Percentiles rank a stretch among this genome's conserved stretches.
phyloP scores from a whole-genome alignment of 192 early-diverging fungal species.

The Thamnidium elegans region DNA sequence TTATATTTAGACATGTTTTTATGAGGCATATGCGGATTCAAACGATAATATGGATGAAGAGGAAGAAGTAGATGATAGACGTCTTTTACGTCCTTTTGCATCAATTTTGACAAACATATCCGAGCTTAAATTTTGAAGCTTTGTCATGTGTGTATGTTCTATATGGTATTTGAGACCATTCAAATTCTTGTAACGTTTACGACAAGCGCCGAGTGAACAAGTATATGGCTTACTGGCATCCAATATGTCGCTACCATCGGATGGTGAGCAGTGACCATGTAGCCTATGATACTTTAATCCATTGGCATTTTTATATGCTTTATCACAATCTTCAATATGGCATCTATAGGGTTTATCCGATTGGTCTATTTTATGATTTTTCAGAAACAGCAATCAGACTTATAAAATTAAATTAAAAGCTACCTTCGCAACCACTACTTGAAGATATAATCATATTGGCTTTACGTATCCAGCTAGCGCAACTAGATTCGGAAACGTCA shows the following conservation, averaged over 20 bases:
- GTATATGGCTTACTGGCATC: slow-evolving; percentile 56
- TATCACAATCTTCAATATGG: slow-evolving; percentile 70
- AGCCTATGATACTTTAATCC: slow-evolving; percentile 96
- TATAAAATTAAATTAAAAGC: too few relatives aligned
- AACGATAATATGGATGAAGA: too few relatives aligned
- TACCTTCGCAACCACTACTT: too few relatives aligned
- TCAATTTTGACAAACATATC: too few relatives aligned
- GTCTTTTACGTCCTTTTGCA: too few relatives aligned
- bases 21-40: too few relatives aligned
- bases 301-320: slow-evolving; percentile 97
- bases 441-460: too few relatives aligned
- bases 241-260: slow-evolving; percentile 49
- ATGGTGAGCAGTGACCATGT: slow-evolving; percentile 70
- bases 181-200: slow-evolving; percentile 90
- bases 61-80: too few relatives aligned
- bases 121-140: background rate
- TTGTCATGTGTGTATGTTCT: slow-evolving; percentile 67
- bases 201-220: slow-evolving; percentile 74
- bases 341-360: slow-evolving; percentile 17
- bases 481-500: too few relatives aligned
- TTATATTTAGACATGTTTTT: too few relatives aligned
- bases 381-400: too few relatives aligned
- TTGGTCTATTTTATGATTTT: background rate
- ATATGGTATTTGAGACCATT: slow-evolving; percentile 93
- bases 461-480: too few relatives aligned